phyloP scores from a whole-genome alignment of 306 rosid species.

The Lathyrus aphaca region DNA sequence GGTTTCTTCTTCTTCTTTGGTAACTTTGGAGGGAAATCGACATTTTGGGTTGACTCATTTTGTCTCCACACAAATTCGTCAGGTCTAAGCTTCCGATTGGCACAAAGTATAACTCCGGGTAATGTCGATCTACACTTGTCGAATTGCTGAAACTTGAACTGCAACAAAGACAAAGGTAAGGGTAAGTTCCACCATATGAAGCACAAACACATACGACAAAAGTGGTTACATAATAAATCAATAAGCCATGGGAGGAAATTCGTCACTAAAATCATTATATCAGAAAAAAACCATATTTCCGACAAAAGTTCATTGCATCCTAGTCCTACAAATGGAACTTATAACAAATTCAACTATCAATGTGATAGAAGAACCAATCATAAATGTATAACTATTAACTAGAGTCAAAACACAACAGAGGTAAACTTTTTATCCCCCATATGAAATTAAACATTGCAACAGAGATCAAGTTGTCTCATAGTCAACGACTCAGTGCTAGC shows the following conservation, averaged over 20 bases:
- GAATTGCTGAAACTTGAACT: constrained; percentile 55
- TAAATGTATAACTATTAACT: not conserved
- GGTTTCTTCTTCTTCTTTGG: constrained; percentile 92
- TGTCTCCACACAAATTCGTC: constrained; percentile 45
- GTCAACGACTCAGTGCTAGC: not conserved
- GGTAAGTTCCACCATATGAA: constrained; percentile 13
- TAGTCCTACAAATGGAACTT: not conserved
- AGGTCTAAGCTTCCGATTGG: constrained; percentile 51
- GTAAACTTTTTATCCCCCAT: not conserved
- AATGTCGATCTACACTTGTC: constrained; percentile 40
- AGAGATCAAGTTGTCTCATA: not conserved
- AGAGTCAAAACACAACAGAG: not conserved
- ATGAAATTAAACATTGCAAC: not conserved
- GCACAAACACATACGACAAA: too few species aligned
- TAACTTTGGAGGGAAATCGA: constrained; percentile 67
- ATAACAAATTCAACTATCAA: constrained; percentile 22
- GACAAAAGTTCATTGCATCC: not conserved
- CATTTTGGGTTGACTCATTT: constrained; percentile 62
- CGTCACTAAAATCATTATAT: constrained; percentile 11
- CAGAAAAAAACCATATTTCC: not conserved
- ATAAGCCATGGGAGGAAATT: not conserved
- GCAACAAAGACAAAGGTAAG: constrained; percentile 43
- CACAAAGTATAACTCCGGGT: constrained; percentile 44
- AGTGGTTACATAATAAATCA: not conserved
- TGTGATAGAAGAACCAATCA: not conserved